A percentile compares a stretch with the other conserved stretches of the same genome.
Conservation (phyloP, 1,284 basidiomycete species). For the Austropuccinia psidii region DNA sequence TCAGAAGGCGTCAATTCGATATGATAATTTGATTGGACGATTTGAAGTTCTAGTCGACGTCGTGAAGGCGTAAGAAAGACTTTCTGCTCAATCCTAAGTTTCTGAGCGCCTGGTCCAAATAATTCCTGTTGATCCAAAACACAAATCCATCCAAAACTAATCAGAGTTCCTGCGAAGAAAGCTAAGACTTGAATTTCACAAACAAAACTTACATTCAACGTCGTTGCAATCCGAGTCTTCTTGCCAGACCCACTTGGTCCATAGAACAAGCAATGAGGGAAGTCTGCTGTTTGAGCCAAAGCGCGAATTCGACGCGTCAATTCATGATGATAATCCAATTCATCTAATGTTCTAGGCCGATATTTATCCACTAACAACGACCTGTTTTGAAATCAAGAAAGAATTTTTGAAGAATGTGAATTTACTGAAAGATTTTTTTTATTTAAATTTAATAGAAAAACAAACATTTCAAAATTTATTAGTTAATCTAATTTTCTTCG, state of each 20-base stretch:
- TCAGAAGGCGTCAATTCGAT: conserved; percentile 97
- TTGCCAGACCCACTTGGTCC: conserved; percentile 96
- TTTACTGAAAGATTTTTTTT: too few relatives aligned
- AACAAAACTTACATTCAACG: conserved; percentile 13
- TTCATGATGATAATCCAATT: conserved; percentile 22
- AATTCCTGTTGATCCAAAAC: conserved; percentile 74
- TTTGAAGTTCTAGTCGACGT: conserved; percentile 89
- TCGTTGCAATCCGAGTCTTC: conserved; percentile 78
- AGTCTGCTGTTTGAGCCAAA: conserved; percentile 61
- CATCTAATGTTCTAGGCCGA: conserved; percentile 19
- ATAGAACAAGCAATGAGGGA: conserved; percentile 96
- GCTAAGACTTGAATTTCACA: background rate
- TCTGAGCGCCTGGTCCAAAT: conserved; percentile 86
- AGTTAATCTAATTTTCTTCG: too few relatives aligned
- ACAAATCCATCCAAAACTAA: conserved; percentile 26
- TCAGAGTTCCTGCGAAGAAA: background rate
- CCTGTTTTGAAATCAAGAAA: too few relatives aligned
- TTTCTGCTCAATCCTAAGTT: conserved; percentile 96
- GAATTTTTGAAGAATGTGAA: too few relatives aligned
- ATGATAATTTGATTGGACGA: conserved; percentile 96
- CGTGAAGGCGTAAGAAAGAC: conserved; percentile 91
- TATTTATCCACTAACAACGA: conserved; percentile 36
- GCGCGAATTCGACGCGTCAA: conserved; percentile 41
- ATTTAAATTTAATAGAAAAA: too few relatives aligned
- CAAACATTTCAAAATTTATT: too few relatives aligned